Evolutionary conservation across 192 early-diverging fungal genomes (phyloP).

Genomic region (Thoreauomyces humboldtii): DNA sequence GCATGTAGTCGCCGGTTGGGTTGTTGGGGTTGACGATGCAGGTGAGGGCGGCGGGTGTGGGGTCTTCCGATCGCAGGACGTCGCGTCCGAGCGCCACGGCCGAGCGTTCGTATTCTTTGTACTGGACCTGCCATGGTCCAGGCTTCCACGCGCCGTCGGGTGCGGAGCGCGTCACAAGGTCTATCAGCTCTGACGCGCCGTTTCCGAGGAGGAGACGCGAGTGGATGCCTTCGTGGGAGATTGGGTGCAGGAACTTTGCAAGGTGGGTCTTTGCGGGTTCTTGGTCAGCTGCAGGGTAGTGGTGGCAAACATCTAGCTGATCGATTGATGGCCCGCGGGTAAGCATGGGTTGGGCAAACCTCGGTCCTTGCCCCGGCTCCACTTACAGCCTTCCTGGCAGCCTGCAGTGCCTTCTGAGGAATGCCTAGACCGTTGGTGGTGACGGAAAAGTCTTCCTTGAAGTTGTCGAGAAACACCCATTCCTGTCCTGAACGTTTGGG

Average conservation of each 20-base stretch:
- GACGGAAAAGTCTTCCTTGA: constrained; percentile 89
- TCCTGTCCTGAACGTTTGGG: no score
- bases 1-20: constrained; percentile 84
- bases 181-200: constrained; percentile 88
- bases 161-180: constrained; percentile 78
- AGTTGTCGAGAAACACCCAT: constrained; percentile 74
- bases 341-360: neutral
- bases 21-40: constrained; percentile 94
- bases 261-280: constrained; percentile 84
- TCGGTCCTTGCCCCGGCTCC: neutral
- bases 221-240: constrained; percentile 50
- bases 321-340: neutral
- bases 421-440: constrained; percentile 87
- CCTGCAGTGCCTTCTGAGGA: constrained; percentile 68
- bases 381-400: constrained; percentile 66
- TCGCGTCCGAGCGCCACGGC: constrained; percentile 72
- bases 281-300: constrained; percentile 90
- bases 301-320: constrained; percentile 63
- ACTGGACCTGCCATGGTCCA: constrained; percentile 70
- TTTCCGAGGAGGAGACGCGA: constrained; percentile 78
- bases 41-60: constrained; percentile 63
- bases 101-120: constrained; percentile 88
- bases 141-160: constrained; percentile 79
- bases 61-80: constrained; percentile 57
- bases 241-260: constrained; percentile 77